A percentile compares a stretch with the other conserved stretches of the same genome.
These are phyloP conservation scores for Yarrowia keelungensis DNA, from an alignment of 805 yeast species.

Conservation along the genomic window DNA sequence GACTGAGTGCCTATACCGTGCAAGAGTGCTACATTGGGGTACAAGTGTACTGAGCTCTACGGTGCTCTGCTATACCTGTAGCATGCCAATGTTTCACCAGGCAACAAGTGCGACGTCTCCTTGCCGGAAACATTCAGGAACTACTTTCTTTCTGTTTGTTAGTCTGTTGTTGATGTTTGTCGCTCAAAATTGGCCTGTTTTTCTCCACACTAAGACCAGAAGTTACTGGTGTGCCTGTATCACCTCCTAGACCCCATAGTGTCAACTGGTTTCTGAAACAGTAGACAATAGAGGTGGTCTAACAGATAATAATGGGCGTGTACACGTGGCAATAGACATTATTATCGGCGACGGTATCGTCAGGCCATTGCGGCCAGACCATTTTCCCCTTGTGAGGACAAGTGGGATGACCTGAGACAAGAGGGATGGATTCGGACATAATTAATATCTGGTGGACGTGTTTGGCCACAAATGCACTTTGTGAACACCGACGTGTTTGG, in stretches of 20 bases:
- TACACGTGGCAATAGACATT: background rate
- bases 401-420: background rate
- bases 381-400: background rate
- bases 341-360: background rate
- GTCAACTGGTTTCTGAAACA: background rate
- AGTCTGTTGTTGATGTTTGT: background rate
- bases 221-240: too few relatives aligned
- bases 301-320: background rate
- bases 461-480: background rate
- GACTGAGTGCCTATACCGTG: background rate
- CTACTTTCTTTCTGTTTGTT: too few relatives aligned
- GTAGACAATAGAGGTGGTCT: background rate
- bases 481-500: background rate
- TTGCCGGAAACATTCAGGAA: background rate
- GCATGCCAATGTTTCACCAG: background rate
- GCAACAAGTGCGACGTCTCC: background rate
- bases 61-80: background rate
- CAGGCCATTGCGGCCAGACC: background rate
- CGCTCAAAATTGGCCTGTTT: background rate
- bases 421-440: slow-evolving; percentile 3
- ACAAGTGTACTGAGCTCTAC: too few relatives aligned
- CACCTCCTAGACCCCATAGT: too few relatives aligned
- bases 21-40: background rate
- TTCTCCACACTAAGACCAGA: too few relatives aligned
- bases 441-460: background rate